Evolutionary conservation across 2,329 filamentous ascomycete genomes (phyloP).

Genomic region (Exophiala alcalophila): DNA sequence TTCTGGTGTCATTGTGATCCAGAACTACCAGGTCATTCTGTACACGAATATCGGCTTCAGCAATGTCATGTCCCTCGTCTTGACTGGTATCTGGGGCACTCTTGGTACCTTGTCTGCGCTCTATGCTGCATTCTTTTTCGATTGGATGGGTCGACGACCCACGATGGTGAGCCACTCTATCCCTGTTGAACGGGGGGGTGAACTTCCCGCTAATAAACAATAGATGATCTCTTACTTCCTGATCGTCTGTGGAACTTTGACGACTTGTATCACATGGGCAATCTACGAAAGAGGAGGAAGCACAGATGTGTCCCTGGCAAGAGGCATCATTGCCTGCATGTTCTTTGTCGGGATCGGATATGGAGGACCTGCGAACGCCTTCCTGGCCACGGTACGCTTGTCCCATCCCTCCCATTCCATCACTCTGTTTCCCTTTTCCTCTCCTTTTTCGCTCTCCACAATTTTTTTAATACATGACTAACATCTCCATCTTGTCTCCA

Average conservation of each 20-base stretch:
- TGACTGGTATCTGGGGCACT: slow-evolving; percentile 84
- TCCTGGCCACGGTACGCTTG: slow-evolving; percentile 11
- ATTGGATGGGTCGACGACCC: slow-evolving; percentile 57
- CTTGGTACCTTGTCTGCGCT: slow-evolving; percentile 80
- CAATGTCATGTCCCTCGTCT: slow-evolving; percentile 50
- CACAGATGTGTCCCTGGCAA: slow-evolving; percentile 6
- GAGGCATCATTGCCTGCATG: slow-evolving; percentile 9
- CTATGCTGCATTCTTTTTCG: slow-evolving; percentile 52
- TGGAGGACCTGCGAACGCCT: slow-evolving; percentile 11
- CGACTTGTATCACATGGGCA: slow-evolving; percentile 5
- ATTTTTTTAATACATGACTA: too few species aligned
- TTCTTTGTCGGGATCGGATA: slow-evolving; percentile 9
- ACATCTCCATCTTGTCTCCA: too few species aligned
- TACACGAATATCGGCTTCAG: slow-evolving; percentile 59
- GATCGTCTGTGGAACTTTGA: slow-evolving; percentile 4
- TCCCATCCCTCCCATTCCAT: too few species aligned
- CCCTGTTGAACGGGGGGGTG: slow-evolving; percentile 58
- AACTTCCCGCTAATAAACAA: slow-evolving; percentile 43
- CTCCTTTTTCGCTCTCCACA: too few species aligned
- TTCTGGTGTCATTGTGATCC: slow-evolving; percentile 77
- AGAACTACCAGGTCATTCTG: slow-evolving; percentile 75
- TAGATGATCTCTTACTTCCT: slow-evolving; percentile 10
- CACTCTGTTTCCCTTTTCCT: too few species aligned
- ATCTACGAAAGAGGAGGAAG: slow-evolving; percentile 7
- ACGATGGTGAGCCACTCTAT: slow-evolving; percentile 53